Evolutionary conservation across 2,329 filamentous ascomycete genomes (phyloP).

Genomic region (Neonectria hederae): DNA sequence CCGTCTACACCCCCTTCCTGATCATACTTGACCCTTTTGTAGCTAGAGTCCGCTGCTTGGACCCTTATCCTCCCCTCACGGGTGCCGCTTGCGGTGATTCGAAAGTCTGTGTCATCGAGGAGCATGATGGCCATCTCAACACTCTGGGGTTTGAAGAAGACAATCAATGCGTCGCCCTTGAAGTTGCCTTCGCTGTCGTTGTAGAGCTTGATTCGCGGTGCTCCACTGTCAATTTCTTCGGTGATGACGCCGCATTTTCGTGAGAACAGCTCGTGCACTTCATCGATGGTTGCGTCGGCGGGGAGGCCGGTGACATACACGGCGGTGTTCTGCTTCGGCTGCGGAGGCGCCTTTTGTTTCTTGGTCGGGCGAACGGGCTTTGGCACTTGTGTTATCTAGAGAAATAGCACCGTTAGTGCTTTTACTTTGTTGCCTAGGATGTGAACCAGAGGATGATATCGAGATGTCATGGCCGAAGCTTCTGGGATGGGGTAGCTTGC

Average conservation of each 20-base stretch:
- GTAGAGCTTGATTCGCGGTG: conserved; percentile 93
- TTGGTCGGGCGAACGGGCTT: conserved; percentile 54
- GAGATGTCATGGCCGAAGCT: not conserved
- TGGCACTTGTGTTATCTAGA: conserved; percentile 43
- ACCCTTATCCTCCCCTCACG: conserved; percentile 77
- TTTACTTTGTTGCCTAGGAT: not conserved
- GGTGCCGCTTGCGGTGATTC: conserved; percentile 65
- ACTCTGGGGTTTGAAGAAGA: conserved; percentile 96
- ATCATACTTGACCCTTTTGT: conserved; percentile 85
- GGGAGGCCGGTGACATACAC: conserved; percentile 93
- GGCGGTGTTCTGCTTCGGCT: conserved; percentile 80
- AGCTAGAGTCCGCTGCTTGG: conserved; percentile 85
- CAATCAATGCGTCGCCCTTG: conserved; percentile 92
- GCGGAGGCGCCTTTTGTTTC: conserved; percentile 58
- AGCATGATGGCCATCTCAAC: conserved; percentile 85
- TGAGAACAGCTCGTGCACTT: conserved; percentile 85
- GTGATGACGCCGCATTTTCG: conserved; percentile 89
- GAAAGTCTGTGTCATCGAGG: conserved; percentile 83
- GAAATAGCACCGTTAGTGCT: conserved; percentile 19
- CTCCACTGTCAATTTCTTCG: conserved; percentile 89
- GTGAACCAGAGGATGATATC: not conserved
- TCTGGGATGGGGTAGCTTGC: conserved; percentile 47
- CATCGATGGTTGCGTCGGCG: conserved; percentile 77
- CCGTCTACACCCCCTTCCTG: conserved; percentile 43
- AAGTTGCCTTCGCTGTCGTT: conserved; percentile 81